Conservation (phyloP, 2,329 filamentous ascomycete species). For the Neoarthrinium moseri region DNA sequence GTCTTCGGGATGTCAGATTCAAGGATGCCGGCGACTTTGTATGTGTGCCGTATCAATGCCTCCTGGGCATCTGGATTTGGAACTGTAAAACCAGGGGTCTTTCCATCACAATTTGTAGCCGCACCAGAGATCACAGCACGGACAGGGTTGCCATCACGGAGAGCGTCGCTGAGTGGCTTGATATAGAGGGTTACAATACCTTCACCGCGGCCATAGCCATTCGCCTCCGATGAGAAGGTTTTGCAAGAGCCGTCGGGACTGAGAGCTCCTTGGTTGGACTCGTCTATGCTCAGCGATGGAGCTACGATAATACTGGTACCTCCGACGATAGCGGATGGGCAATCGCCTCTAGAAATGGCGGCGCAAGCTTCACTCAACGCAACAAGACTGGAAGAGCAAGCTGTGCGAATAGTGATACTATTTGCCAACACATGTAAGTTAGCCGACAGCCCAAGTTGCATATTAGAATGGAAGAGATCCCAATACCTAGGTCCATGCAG, state of each 20-base stretch:
- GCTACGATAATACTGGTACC: slow-evolving; percentile 2
- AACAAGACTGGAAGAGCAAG: slow-evolving; percentile 1
- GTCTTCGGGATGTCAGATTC: slow-evolving; percentile 31
- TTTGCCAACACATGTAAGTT: too few species aligned
- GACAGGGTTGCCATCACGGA: slow-evolving; percentile 38
- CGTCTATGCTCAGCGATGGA: not conserved
- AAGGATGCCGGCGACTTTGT: slow-evolving; percentile 32
- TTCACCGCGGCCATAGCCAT: slow-evolving; percentile 51
- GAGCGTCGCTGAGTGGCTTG: slow-evolving; percentile 40
- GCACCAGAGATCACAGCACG: slow-evolving; percentile 37
- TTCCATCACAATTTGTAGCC: slow-evolving; percentile 40
- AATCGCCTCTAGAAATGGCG: not conserved
- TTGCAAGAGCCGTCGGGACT: not conserved
- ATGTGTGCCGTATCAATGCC: slow-evolving; percentile 32
- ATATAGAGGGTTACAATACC: slow-evolving; percentile 38
- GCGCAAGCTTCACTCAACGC: not conserved
- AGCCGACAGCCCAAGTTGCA: too few species aligned
- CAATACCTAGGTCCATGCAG: slow-evolving; percentile 1
- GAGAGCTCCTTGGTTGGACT: not conserved
- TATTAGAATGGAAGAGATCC: too few species aligned
- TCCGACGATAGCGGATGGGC: slow-evolving; percentile 1
- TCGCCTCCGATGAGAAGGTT: slow-evolving; percentile 11
- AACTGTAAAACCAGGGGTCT: slow-evolving; percentile 42
- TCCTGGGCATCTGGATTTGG: slow-evolving; percentile 38
- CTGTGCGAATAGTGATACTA: slow-evolving; percentile 3